Conservation (phyloP, 2,329 filamentous ascomycete species). For the Verticillium klebahnii region DNA sequence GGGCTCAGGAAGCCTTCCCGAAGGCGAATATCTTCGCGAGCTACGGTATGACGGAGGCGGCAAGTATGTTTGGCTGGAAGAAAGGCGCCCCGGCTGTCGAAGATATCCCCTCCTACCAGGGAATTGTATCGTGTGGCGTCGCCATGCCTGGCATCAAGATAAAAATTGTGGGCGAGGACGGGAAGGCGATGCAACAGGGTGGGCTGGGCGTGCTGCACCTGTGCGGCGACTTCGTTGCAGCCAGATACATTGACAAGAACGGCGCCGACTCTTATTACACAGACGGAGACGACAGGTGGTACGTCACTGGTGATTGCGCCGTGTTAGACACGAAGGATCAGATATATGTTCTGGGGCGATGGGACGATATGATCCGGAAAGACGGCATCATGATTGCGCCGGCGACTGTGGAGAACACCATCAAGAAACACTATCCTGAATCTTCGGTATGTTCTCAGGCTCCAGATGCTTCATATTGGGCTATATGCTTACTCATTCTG, state of each 20-base stretch:
- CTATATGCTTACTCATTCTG: not conserved
- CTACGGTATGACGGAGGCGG: conserved; percentile 2
- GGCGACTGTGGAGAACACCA: not conserved
- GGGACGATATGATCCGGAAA: not conserved
- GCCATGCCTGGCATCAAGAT: not conserved
- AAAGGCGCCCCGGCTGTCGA: not conserved
- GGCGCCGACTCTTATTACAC: not conserved
- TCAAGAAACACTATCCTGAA: not conserved
- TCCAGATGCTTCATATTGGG: not conserved
- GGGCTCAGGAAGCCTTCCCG: not conserved
- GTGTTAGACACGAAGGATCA: not conserved
- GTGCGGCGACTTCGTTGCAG: not conserved
- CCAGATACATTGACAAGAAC: not conserved
- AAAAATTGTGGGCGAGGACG: not conserved
- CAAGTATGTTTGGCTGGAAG: not conserved
- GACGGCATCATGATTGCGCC: not conserved
- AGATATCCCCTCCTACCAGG: not conserved
- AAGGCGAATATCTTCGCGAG: not conserved
- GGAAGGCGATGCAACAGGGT: not conserved
- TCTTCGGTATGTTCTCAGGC: not conserved
- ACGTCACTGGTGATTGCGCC: not conserved
- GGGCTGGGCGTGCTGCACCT: not conserved
- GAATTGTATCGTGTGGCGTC: not conserved
- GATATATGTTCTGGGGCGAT: not conserved
- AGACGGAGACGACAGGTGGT: not conserved